Evolutionary conservation across 2,329 filamentous ascomycete species (phyloP).

Genomic region (Parafenestella ontariensis): DNA sequence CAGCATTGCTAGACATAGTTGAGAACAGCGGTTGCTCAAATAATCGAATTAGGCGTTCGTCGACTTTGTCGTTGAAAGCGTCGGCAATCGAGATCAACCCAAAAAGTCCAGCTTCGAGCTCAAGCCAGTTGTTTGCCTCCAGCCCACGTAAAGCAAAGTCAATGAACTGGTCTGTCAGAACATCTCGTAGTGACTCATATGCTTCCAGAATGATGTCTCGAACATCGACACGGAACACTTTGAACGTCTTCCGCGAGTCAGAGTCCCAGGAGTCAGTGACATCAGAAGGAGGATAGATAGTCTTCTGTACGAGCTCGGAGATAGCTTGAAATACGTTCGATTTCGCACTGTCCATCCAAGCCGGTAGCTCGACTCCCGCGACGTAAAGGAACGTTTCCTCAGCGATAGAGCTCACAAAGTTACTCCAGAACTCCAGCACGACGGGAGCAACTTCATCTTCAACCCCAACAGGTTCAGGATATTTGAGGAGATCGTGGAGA

Average conservation of each 20-base stretch:
- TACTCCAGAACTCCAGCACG: slow-evolving; percentile 81
- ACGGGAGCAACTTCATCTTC: slow-evolving; percentile 79
- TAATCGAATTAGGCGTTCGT: slow-evolving; percentile 65
- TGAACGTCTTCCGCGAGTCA: slow-evolving; percentile 70
- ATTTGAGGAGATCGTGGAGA: slow-evolving; percentile 70
- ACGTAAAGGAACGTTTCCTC: slow-evolving; percentile 55
- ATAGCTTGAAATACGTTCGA: slow-evolving; percentile 69
- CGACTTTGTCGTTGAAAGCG: slow-evolving; percentile 65
- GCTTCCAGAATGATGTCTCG: slow-evolving; percentile 77
- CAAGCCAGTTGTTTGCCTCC: slow-evolving; percentile 53
- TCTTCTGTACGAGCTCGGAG: slow-evolving; percentile 72
- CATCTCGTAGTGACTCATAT: slow-evolving; percentile 62
- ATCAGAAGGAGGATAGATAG: slow-evolving; percentile 68
- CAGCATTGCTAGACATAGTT: slow-evolving; percentile 52
- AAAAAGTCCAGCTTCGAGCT: slow-evolving; percentile 61
- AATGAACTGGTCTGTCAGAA: slow-evolving; percentile 57
- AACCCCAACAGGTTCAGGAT: slow-evolving; percentile 70
- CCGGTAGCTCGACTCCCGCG: slow-evolving; percentile 41
- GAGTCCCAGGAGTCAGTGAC: slow-evolving; percentile 72
- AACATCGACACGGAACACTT: slow-evolving; percentile 79
- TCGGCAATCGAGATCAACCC: slow-evolving; percentile 73
- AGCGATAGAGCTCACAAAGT: slow-evolving; percentile 73
- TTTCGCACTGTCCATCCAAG: slow-evolving; percentile 67
- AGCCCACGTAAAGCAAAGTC: slow-evolving; percentile 53
- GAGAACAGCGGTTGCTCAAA: slow-evolving; percentile 69